Evolutionary conservation across 2,329 filamentous ascomycete genomes (phyloP).

Genomic region (Monilinia fructicola): DNA sequence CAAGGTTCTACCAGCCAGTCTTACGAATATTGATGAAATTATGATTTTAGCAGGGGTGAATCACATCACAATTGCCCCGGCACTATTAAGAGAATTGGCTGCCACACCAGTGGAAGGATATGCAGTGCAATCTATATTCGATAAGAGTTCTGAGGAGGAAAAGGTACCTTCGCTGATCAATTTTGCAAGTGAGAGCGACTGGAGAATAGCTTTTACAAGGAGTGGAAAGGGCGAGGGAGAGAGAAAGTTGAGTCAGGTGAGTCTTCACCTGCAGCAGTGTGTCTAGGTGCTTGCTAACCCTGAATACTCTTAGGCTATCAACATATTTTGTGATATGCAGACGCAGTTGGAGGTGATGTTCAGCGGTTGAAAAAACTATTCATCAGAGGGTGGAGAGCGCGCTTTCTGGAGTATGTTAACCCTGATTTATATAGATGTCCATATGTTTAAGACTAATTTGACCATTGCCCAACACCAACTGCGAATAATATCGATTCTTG

Average conservation of each 20-base stretch:
- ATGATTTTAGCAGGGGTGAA: conserved; percentile 57
- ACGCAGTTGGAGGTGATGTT: conserved; percentile 47
- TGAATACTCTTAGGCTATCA: conserved; percentile 49
- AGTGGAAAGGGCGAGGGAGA: conserved; percentile 50
- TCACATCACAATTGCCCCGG: conserved; percentile 59
- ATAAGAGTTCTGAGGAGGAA: conserved; percentile 21
- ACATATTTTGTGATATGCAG: conserved; percentile 58
- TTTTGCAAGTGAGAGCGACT: conserved; percentile 48
- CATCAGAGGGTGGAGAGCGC: neutral
- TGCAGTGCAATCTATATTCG: conserved; percentile 29
- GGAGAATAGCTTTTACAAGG: conserved; percentile 52
- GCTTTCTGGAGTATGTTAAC: neutral
- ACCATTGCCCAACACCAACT: neutral
- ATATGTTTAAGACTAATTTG: neutral
- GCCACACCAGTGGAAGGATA: conserved; percentile 23
- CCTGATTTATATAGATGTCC: neutral
- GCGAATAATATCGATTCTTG: neutral
- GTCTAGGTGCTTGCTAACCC: neutral
- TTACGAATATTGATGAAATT: conserved; percentile 59
- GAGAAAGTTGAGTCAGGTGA: conserved; percentile 49
- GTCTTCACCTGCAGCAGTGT: conserved; percentile 17
- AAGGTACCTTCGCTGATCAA: neutral
- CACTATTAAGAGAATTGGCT: conserved; percentile 44
- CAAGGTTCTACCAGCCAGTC: conserved; percentile 55
- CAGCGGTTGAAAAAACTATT: neutral